Evolutionary conservation across 2,329 filamentous ascomycete genomes (phyloP).

Genomic region (Hypomyces perniciosus): DNA sequence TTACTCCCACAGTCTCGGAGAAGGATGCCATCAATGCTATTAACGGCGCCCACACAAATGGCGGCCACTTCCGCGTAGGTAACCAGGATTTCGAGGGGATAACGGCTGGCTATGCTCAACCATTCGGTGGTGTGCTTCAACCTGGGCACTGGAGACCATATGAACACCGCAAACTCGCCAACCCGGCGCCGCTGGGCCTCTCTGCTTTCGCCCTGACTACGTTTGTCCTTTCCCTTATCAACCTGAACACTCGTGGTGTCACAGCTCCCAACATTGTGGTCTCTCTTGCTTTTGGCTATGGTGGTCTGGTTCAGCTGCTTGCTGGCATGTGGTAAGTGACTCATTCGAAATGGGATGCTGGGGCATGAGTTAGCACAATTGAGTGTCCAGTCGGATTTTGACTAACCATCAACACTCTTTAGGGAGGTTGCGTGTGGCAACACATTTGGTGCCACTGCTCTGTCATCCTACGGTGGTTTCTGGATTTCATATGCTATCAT

Average conservation of each 20-base stretch:
- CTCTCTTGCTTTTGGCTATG: slow-evolving; percentile 65
- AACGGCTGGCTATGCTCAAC: slow-evolving; percentile 25
- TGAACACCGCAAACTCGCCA: slow-evolving; percentile 67
- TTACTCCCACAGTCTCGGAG: slow-evolving; percentile 12
- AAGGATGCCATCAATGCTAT: slow-evolving; percentile 7
- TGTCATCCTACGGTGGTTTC: slow-evolving; percentile 79
- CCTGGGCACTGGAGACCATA: slow-evolving; percentile 59
- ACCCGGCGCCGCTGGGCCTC: slow-evolving; percentile 72
- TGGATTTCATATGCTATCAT: slow-evolving; percentile 73
- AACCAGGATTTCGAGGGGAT: slow-evolving; percentile 23
- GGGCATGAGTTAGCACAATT: not conserved
- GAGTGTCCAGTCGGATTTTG: not conserved
- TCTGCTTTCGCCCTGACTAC: slow-evolving; percentile 77
- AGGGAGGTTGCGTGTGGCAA: slow-evolving; percentile 87
- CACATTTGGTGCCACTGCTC: slow-evolving; percentile 76
- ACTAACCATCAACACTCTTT: slow-evolving; percentile 11
- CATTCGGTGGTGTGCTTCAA: slow-evolving; percentile 69
- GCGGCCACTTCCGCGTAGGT: slow-evolving; percentile 12
- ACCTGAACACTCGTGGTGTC: slow-evolving; percentile 59
- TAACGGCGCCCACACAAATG: slow-evolving; percentile 8
- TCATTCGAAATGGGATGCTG: not conserved
- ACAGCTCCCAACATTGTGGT: slow-evolving; percentile 60
- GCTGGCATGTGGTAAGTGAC: slow-evolving; percentile 76
- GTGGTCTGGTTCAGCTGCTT: slow-evolving; percentile 70
- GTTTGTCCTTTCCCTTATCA: slow-evolving; percentile 70